phyloP scores from a whole-genome alignment of 768 basidiomycete genomes.

The Asterophora parasitica region DNA sequence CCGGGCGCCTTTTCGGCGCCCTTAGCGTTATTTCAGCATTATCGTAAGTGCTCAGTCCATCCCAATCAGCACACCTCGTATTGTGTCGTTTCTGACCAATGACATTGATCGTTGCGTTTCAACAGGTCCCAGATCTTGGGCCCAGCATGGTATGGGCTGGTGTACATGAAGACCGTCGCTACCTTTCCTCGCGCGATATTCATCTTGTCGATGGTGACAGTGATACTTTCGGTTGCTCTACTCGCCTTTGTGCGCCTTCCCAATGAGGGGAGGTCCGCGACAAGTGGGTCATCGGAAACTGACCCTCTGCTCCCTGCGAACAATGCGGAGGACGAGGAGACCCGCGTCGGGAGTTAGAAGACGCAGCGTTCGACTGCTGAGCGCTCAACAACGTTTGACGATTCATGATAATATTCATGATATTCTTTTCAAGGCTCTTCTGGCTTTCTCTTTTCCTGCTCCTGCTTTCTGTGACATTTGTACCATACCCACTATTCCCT shows the following conservation, averaged over 20 bases:
- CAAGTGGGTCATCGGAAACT: background rate
- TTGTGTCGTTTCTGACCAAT: background rate
- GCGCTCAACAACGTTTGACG: too few relatives aligned
- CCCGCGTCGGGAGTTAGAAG: background rate
- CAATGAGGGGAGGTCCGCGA: background rate
- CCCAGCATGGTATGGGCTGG: conserved; percentile 66
- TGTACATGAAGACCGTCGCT: conserved; percentile 69
- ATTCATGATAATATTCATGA: too few relatives aligned
- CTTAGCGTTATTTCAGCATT: conserved; percentile 71
- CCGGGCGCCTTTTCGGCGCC: conserved; percentile 76
- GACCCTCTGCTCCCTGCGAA: background rate
- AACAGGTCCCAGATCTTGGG: conserved; percentile 62
- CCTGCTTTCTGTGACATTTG: too few relatives aligned
- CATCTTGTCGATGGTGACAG: conserved; percentile 41
- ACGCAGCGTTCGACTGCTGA: too few relatives aligned
- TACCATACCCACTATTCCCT: too few relatives aligned
- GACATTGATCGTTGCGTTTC: too few relatives aligned
- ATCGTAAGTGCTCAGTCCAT: conserved; percentile 39
- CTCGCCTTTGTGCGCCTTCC: conserved; percentile 44
- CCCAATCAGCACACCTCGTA: background rate
- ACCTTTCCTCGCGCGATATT: conserved; percentile 68
- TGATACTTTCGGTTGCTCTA: conserved; percentile 38
- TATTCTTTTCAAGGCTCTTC: too few relatives aligned
- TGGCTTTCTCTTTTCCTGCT: too few relatives aligned
- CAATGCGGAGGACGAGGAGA: background rate